Evolutionary conservation across 2,329 filamentous ascomycete genomes (phyloP).

Genomic region (Purpureocillium lavendulum): DNA sequence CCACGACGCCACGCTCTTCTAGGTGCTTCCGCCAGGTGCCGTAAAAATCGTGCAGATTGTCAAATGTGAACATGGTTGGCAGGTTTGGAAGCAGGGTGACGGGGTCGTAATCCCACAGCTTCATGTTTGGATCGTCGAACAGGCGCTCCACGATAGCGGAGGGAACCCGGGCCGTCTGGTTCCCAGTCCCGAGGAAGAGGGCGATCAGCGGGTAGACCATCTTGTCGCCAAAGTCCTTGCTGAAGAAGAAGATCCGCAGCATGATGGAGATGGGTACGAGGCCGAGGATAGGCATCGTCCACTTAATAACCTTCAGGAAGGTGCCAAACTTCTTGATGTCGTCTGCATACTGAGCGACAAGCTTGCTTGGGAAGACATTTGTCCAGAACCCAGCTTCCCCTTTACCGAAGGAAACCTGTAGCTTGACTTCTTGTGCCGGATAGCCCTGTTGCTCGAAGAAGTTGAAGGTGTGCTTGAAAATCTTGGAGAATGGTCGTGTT

Average conservation of each 20-base stretch:
- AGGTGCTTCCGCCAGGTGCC: conserved; percentile 48
- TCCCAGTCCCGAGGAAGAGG: conserved; percentile 66
- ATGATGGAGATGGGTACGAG: conserved; percentile 56
- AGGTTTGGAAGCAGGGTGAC: conserved; percentile 48
- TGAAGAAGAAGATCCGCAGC: conserved; percentile 61
- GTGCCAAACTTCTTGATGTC: conserved; percentile 49
- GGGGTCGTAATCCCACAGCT: conserved; percentile 50
- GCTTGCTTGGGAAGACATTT: conserved; percentile 53
- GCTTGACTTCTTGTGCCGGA: conserved; percentile 47
- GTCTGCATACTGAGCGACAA: conserved; percentile 44
- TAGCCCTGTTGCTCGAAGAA: conserved; percentile 52
- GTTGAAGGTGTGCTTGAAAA: conserved; percentile 60
- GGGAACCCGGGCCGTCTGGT: conserved; percentile 64
- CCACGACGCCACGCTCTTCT: conserved; percentile 42
- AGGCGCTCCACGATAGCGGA: conserved; percentile 57
- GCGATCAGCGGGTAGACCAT: conserved; percentile 66
- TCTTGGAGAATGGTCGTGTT: conserved; percentile 27
- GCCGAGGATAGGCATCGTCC: conserved; percentile 51
- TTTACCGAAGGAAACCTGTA: conserved; percentile 57
- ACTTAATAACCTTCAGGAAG: conserved; percentile 49
- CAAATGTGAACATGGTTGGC: conserved; percentile 59
- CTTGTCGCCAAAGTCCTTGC: conserved; percentile 59
- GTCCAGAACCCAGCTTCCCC: conserved; percentile 53
- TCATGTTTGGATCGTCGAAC: conserved; percentile 50
- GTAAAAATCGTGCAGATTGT: conserved; percentile 54